Conservation (phyloP, 257 asterid species). For the Haberlea rhodopensis region DNA sequence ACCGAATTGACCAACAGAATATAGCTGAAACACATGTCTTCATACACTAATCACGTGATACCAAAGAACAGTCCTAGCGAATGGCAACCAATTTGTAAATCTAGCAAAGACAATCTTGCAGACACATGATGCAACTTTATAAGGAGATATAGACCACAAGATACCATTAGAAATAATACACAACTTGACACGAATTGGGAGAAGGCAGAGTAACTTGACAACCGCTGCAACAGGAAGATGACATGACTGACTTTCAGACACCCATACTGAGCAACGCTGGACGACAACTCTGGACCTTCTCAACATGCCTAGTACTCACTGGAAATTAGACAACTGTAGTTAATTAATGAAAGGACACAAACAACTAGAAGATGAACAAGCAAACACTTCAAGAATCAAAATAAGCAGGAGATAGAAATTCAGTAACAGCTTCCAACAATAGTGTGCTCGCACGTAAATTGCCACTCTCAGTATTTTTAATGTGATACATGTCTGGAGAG, state of each 20-base stretch:
- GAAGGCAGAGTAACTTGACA: too few relatives aligned
- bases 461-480: slow-evolving; percentile 24
- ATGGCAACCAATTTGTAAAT: slow-evolving; percentile 37
- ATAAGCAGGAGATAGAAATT: slow-evolving; percentile 4
- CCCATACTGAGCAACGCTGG: slow-evolving; percentile 89
- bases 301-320: slow-evolving; percentile 98
- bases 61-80: too few relatives aligned
- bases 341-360: slow-evolving; percentile 42
- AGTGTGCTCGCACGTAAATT: slow-evolving; percentile 19
- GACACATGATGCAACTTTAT: too few relatives aligned
- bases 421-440: background rate
- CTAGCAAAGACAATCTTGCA: slow-evolving; percentile 43
- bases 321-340: slow-evolving; percentile 85
- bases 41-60: slow-evolving; percentile 35
- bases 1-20: slow-evolving; percentile 18
- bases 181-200: slow-evolving; percentile 54
- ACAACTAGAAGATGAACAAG: slow-evolving; percentile 27
- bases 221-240: slow-evolving; percentile 85
- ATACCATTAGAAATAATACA: slow-evolving; percentile 51
- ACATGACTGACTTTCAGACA: slow-evolving; percentile 91
- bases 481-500: slow-evolving; percentile 34
- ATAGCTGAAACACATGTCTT: slow-evolving; percentile 29
- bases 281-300: slow-evolving; percentile 91
- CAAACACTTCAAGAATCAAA: slow-evolving; percentile 27
- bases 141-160: too few relatives aligned